phyloP scores from a whole-genome alignment of 352 stramenopile genomes.

The Phytophthora capsici region DNA sequence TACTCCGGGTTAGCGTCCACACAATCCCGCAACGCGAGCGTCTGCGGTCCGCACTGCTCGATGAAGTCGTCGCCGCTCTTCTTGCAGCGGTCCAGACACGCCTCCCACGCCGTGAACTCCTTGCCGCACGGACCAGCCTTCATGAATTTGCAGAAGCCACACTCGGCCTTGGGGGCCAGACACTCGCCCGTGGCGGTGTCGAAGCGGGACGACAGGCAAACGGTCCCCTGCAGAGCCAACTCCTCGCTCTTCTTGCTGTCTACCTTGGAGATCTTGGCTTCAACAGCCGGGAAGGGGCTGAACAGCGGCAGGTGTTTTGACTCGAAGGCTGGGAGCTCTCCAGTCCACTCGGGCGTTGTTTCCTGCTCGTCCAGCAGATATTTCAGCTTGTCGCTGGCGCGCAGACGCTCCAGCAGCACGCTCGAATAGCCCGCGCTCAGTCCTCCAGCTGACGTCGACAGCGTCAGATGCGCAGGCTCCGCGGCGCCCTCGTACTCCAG shows the following conservation, averaged over 20 bases:
- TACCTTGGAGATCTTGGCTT: conserved; percentile 44
- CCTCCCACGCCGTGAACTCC: conserved; percentile 85
- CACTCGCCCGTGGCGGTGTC: conserved; percentile 61
- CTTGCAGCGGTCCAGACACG: conserved; percentile 83
- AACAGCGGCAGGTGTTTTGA: conserved; percentile 80
- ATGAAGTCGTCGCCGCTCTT: conserved; percentile 79
- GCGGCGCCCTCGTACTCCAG: conserved; percentile 57
- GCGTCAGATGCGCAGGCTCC: conserved; percentile 59
- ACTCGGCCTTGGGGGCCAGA: conserved; percentile 77
- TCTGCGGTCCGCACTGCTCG: conserved; percentile 77
- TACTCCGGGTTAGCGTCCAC: conserved; percentile 90
- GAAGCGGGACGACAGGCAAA: conserved; percentile 76
- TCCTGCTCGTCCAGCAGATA: conserved; percentile 52
- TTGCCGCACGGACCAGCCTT: conserved; percentile 84
- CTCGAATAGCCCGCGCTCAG: conserved; percentile 66
- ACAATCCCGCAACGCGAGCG: conserved; percentile 81
- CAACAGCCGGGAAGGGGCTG: conserved; percentile 74
- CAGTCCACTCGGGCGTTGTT: conserved; percentile 49
- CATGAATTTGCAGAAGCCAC: conserved; percentile 92
- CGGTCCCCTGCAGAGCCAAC: conserved; percentile 57
- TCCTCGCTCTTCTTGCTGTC: conserved; percentile 26
- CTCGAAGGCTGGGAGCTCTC: conserved; percentile 72
- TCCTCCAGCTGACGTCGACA: conserved; percentile 57
- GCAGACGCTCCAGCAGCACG: conserved; percentile 80
- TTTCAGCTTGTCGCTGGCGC: conserved; percentile 62